A percentile compares a stretch with the other conserved stretches of the same genome.
phyloP scores from a whole-genome alignment of 495 filamentous ascomycete genomes.

The Penicillium argentinense region DNA sequence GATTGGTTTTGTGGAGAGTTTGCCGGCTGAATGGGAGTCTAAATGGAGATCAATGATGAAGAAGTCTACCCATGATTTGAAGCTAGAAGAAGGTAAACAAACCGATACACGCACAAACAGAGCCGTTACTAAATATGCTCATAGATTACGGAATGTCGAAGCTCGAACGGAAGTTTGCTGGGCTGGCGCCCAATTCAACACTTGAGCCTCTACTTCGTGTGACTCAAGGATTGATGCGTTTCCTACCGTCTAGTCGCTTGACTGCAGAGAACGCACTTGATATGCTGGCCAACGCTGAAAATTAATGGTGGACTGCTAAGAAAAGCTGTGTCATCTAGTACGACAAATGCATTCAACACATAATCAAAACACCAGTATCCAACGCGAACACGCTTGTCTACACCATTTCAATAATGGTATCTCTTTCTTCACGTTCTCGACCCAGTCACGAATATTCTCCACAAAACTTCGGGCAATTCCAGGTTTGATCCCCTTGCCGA shows the following conservation, averaged over 20 bases:
- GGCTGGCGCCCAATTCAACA: constrained; percentile 1
- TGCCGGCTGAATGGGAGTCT: constrained; percentile 21
- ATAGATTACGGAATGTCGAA: constrained; percentile 1
- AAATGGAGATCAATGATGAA: constrained; percentile 15
- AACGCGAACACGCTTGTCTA: not conserved
- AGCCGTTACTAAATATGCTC: constrained; percentile 8
- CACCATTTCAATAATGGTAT: not conserved
- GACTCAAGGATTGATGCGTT: constrained; percentile 13
- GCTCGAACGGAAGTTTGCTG: constrained; percentile 13
- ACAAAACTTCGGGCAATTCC: constrained; percentile 21
- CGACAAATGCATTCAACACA: not conserved
- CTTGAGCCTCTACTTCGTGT: constrained; percentile 9
- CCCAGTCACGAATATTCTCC: constrained; percentile 19
- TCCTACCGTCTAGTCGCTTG: constrained; percentile 13
- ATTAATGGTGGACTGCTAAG: too few relatives aligned
- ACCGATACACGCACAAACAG: not conserved
- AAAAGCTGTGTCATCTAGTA: not conserved
- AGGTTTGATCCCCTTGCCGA: constrained; percentile 7
- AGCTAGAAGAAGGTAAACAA: constrained; percentile 17
- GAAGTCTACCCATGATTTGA: constrained; percentile 9
- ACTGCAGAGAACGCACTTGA: constrained; percentile 15
- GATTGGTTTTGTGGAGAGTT: constrained; percentile 17
- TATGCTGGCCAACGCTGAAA: constrained; percentile 6
- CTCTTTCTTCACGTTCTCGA: constrained; percentile 11
- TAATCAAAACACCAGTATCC: not conserved